Conservation (phyloP, 345 rosid species). For the Clarkia xantiana region DNA sequence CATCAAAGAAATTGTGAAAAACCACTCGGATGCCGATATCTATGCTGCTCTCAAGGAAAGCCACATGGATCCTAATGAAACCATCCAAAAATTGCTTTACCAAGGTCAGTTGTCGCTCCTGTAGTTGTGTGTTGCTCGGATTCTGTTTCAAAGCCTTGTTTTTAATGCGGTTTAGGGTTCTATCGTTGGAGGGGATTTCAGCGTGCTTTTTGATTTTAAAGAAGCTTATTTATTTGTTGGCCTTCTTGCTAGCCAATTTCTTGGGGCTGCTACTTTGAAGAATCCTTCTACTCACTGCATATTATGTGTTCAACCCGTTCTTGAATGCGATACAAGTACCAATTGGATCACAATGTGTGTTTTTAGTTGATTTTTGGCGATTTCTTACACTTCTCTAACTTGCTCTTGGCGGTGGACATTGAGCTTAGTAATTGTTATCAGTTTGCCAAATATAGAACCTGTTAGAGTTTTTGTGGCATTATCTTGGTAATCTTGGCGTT, state of each 20-base stretch:
- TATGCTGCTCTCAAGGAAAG: slow-evolving; percentile 50
- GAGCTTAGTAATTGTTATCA: too few species aligned
- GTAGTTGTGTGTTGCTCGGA: background rate
- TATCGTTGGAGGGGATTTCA: background rate
- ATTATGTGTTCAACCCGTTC: too few species aligned
- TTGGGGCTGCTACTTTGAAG: too few species aligned
- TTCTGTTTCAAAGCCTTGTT: background rate
- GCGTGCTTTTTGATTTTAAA: too few species aligned
- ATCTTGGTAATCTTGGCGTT: too few species aligned
- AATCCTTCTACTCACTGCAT: too few species aligned
- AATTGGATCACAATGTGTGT: too few species aligned
- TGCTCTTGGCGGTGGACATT: background rate
- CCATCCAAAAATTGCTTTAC: slow-evolving; percentile 55
- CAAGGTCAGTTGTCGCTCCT: slow-evolving; percentile 33
- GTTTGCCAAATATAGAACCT: too few species aligned
- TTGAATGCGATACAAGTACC: too few species aligned
- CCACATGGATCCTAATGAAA: slow-evolving; percentile 74
- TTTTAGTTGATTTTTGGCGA: background rate
- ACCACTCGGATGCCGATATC: slow-evolving; percentile 69
- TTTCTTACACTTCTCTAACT: background rate
- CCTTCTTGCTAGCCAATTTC: too few species aligned
- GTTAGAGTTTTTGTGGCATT: too few species aligned
- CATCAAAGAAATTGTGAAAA: slow-evolving; percentile 64
- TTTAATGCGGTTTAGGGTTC: background rate
- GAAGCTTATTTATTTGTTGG: too few species aligned